Conservation (phyloP, 768 basidiomycete genomes). For the Suillus cothurnatus region DNA sequence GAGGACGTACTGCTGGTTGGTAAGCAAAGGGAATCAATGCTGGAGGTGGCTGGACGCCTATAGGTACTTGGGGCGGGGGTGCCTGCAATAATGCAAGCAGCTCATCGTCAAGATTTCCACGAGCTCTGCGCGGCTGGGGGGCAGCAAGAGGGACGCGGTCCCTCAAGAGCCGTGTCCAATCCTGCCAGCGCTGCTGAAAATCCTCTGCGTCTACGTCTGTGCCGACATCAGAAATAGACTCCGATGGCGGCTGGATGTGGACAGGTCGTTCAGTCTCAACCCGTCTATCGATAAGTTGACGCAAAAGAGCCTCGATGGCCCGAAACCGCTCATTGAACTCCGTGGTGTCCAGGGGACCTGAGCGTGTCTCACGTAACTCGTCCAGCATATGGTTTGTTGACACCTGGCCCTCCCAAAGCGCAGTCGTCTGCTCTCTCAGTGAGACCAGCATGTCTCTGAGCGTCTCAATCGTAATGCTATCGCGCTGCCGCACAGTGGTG, state of each 20-base stretch:
- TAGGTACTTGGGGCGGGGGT: constrained; percentile 40
- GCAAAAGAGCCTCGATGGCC: constrained; percentile 27
- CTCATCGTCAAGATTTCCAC: constrained; percentile 58
- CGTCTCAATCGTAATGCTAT: constrained; percentile 40
- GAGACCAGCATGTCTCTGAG: constrained; percentile 57
- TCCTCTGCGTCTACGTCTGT: constrained; percentile 25
- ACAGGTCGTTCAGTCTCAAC: constrained; percentile 15
- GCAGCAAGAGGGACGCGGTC: constrained; percentile 43
- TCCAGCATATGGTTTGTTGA: constrained; percentile 63
- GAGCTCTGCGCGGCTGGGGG: constrained; percentile 43
- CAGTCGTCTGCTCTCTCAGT: constrained; percentile 59
- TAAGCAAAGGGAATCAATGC: constrained; percentile 56
- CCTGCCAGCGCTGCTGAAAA: constrained; percentile 10
- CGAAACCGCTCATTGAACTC: constrained; percentile 36
- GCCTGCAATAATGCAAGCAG: constrained; percentile 62
- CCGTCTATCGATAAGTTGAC: constrained; percentile 13
- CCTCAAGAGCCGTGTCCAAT: constrained; percentile 26
- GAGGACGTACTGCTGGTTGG: constrained; percentile 45
- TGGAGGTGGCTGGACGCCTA: constrained; percentile 51
- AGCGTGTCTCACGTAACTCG: constrained; percentile 54
- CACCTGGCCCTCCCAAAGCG: constrained; percentile 63
- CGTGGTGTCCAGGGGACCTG: constrained; percentile 42
- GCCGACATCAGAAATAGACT: constrained; percentile 34
- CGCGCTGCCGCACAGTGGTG: constrained; percentile 38
- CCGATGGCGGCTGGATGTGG: constrained; percentile 16